These are phyloP conservation scores for Trichoderma gracile DNA, from an alignment of 2,329 filamentous ascomycete genomes.

Conservation along the genomic window DNA sequence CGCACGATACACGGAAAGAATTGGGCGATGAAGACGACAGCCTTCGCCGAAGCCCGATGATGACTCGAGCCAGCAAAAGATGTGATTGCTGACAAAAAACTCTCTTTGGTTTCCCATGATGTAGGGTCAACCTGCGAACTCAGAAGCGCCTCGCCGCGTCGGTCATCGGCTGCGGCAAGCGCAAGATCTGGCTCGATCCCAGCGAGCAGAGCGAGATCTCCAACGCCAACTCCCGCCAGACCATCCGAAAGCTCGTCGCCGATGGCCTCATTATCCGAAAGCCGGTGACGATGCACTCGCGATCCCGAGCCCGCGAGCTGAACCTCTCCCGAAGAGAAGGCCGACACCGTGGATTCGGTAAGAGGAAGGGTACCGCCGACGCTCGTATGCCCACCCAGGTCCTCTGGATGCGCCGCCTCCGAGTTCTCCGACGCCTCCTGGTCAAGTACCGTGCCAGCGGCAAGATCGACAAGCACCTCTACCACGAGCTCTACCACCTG, in stretches of 20 bases:
- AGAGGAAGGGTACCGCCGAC: conserved; percentile 99
- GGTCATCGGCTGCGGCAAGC: conserved; percentile 98
- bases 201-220: conserved; percentile 99
- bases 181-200: conserved; percentile 99
- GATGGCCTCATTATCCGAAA: conserved; percentile 99
- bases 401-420: conserved; percentile 99
- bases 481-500: conserved; percentile 99
- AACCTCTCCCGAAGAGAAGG: conserved; percentile 92
- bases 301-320: conserved; percentile 92
- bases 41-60: background rate
- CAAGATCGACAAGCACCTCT: conserved; percentile 99
- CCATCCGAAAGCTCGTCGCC: conserved; percentile 97
- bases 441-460: conserved; percentile 99
- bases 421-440: conserved; percentile 96
- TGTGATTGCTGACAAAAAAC: conserved; percentile 34
- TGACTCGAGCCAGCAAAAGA: background rate
- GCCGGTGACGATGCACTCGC: conserved; percentile 99
- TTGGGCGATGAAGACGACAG: background rate
- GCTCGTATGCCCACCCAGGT: conserved; percentile 99
- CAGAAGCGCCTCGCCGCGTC: conserved; percentile 99
- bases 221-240: conserved; percentile 99
- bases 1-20: background rate
- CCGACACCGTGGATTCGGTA: conserved; percentile 98
- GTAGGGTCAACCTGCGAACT: conserved; percentile 98
- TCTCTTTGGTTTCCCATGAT: conserved; percentile 28